A percentile compares a stretch with the other conserved stretches of the same genome.
Conservation (phyloP, 208 protist species). For the Porcisia deanei region DNA sequence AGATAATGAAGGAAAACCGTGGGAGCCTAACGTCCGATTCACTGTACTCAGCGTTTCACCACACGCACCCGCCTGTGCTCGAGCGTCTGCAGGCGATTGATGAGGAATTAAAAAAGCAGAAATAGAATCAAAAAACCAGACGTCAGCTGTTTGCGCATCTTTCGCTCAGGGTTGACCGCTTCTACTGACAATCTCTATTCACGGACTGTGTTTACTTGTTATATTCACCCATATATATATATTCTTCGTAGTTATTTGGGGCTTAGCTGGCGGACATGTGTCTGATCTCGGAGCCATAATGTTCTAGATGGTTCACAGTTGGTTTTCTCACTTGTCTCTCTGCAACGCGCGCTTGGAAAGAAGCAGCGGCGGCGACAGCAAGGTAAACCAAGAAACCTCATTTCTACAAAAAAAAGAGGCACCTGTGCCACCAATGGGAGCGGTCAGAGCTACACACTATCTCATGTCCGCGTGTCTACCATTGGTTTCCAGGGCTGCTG, state of each 20-base stretch:
- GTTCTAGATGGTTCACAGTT: no score
- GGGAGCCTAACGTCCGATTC: conserved; percentile 56
- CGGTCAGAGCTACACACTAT: not conserved
- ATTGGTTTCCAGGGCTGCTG: not conserved
- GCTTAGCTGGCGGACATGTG: no score
- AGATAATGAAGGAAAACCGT: conserved; percentile 74
- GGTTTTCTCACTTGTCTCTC: not conserved
- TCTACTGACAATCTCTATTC: no score
- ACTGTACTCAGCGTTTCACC: conserved; percentile 67
- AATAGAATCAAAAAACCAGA: not conserved
- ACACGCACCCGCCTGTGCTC: conserved; percentile 71
- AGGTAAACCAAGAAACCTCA: not conserved
- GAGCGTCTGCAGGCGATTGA: conserved; percentile 81
- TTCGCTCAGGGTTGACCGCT: not conserved
- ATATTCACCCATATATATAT: not conserved
- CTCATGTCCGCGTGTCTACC: not conserved
- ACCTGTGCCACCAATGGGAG: not conserved
- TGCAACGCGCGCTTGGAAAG: not conserved
- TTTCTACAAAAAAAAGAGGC: not conserved
- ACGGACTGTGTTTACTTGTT: not conserved
- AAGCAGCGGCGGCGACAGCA: not conserved
- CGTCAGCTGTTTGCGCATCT: not conserved
- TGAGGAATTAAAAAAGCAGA: conserved; percentile 42
- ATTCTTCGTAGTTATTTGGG: not conserved
- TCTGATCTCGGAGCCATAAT: no score